Base-by-base conservation (phyloP, 1,284 basidiomycete genomes). In the Kwoniella shivajii region DNA sequence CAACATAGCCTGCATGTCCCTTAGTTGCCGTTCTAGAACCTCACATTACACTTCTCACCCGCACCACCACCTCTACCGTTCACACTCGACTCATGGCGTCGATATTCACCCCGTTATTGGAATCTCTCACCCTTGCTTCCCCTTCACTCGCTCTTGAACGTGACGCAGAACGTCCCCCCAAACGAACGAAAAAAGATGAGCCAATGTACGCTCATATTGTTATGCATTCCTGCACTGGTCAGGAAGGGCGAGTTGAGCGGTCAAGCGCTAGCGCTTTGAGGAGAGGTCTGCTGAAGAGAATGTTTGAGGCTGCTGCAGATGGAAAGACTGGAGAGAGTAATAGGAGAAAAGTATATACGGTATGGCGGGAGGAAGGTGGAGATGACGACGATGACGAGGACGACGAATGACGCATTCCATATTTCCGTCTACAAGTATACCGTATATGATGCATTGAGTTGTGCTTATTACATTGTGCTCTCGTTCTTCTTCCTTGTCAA, bases 271-370 rank as follows among this genome's bases (percentile, higher is more conserved):
- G 60, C 0, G 60, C 73, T 14, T 69, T 93, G 50, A 84, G 84
- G 60, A 83, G 82, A 57, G 80, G 79, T 27, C 63, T 95, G 11
- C 77, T 93, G 59, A 80, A 82, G 64, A 81, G 77, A 22, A 66
- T 94, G 53, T 94, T 95, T 71, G 84, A 86, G 29, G 80, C 86
- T 39, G 92, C 92, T 13, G 87, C 89, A 61, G 81, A 85, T 45
- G 61, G 37, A 5, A 54, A 46, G 31, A 88, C 91, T 62, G 79
- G 63, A 18, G 74, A 76, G 64, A 67, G 86, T 1, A 92, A 89
- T 74, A 83, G 93, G 64, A 81, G 88, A 73, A 88, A 85, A 77
- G 82, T 96, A 76, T 95, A 94, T 73, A 82, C 82, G 9, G 76
- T 93, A 26, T 95, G 90, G 84, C 86, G 87, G 67, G 75, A 74